A percentile compares a stretch with the other conserved stretches of the same genome.
Conservation (phyloP, 768 basidiomycete species). For the Termitomyces eurrhizus region DNA sequence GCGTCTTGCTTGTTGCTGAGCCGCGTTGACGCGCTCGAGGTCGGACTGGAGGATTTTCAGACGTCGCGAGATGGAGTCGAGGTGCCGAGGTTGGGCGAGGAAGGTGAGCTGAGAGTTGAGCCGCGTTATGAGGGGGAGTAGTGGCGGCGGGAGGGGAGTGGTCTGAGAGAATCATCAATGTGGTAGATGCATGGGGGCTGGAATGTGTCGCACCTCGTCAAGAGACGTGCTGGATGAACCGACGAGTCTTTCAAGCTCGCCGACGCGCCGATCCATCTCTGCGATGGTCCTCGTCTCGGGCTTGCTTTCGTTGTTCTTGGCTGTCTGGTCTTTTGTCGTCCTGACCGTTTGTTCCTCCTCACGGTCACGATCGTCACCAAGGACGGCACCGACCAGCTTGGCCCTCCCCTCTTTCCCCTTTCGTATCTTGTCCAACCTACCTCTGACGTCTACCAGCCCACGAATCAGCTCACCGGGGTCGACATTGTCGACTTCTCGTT, state of each 20-base stretch:
- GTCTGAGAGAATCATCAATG: slow-evolving; percentile 33
- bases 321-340: slow-evolving; percentile 6
- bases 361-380: slow-evolving; percentile 29
- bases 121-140: slow-evolving; percentile 78
- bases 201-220: slow-evolving; percentile 63
- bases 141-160: slow-evolving; percentile 70
- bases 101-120: slow-evolving; percentile 84
- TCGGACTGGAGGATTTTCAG: slow-evolving; percentile 91
- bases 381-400: slow-evolving; percentile 55
- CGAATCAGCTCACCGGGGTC: slow-evolving; percentile 75
- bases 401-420: slow-evolving; percentile 64
- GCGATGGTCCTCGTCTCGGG: slow-evolving; percentile 49
- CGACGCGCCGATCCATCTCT: slow-evolving; percentile 81
- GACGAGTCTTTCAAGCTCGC: slow-evolving; percentile 76
- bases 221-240: slow-evolving; percentile 77
- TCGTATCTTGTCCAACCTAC: slow-evolving; percentile 63
- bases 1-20: slow-evolving; percentile 43
- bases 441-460: slow-evolving; percentile 72
- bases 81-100: slow-evolving; percentile 92
- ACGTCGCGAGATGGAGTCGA: slow-evolving; percentile 92
- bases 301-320: slow-evolving; percentile 21
- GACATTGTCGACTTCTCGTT: slow-evolving; percentile 54
- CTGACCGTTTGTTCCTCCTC: slow-evolving; percentile 15
- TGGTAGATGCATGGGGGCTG: not conserved
- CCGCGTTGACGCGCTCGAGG: slow-evolving; percentile 68